phyloP scores from a whole-genome alignment of 23 red algal genomes.

The Gracilaria vermiculophylla region DNA sequence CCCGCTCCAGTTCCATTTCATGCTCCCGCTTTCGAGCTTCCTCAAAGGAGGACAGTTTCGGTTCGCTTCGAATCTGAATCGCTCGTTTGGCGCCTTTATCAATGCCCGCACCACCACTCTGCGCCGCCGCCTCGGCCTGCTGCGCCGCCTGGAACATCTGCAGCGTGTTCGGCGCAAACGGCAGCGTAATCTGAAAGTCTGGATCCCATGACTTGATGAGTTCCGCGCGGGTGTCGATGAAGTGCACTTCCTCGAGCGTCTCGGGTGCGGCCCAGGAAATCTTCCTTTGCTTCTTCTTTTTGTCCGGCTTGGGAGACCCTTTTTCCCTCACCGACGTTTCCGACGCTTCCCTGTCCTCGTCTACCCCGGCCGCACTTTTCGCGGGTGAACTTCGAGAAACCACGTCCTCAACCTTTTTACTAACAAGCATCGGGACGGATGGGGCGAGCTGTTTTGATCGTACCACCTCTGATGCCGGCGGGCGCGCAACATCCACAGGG shows the following conservation, averaged over 20 bases:
- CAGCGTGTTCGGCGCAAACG: slow-evolving; percentile 35
- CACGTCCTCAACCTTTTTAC: slow-evolving; percentile 35
- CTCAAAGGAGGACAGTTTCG: slow-evolving; percentile 29
- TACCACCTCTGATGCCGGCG: background rate
- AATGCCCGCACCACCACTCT: background rate
- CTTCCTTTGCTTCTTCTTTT: slow-evolving; percentile 43
- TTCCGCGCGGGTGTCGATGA: slow-evolving; percentile 48
- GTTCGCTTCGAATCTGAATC: background rate
- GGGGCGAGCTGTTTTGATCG: background rate
- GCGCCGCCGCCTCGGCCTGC: background rate
- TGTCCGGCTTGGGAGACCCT: background rate
- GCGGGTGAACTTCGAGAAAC: background rate
- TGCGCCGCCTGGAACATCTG: slow-evolving; percentile 18
- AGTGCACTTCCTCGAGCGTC: slow-evolving; percentile 48
- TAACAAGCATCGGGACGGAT: background rate
- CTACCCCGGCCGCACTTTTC: background rate
- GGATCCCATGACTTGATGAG: slow-evolving; percentile 61
- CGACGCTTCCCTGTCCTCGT: background rate
- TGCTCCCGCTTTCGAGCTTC: slow-evolving; percentile 61
- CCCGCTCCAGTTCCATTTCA: slow-evolving; percentile 68
- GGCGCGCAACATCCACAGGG: slow-evolving; percentile 12
- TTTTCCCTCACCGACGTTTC: background rate
- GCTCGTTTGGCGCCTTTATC: slow-evolving; percentile 3
- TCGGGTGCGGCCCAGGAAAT: slow-evolving; percentile 55
- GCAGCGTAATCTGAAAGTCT: slow-evolving; percentile 64